Evolutionary conservation across 306 rosid species (phyloP), one percentile per base, ranked within the genome.

Genomic region (Cicer chorassanicum): DNA sequence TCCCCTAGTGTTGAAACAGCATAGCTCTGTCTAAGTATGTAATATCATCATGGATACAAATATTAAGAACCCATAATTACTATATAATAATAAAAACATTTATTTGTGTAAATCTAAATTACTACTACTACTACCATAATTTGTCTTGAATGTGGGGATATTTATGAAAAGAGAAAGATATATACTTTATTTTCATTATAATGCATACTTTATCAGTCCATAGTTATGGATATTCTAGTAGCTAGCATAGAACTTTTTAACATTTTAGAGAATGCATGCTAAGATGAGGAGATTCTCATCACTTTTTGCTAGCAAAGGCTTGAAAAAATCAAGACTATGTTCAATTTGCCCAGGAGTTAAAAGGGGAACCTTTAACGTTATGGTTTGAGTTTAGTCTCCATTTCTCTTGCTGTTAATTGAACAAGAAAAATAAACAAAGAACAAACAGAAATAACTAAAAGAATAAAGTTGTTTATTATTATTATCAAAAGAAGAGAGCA

Each of bases 1-100:
- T 4, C 89, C 13, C 39, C 89, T 48, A 76, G 56, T 77, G 5
- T 29, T 29, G 73, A 82, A 69, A 85, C 76, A 50, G 64, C 83
- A 24, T 68, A 75, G 57, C 10, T 45, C 4, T 53, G 34, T 19
- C 18, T 66, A 34, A 21, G 57, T 67, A 45, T 44, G 8, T 64
- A 16, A 38, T 38, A 34, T 12, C 9, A 21, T 63, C 49, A 64
- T 67, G 57, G 72, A 46, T 46, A 29, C 21, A 42, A 29, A 29
- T 0, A 42, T 5, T 60, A 60, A 60, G 65, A 65, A 67, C 42
- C 19, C 3, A 36, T 13, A 15, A 16, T 9, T 8, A 54, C 0
- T 1, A 64, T 64, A 29, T 29, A 29, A 0, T 29, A 64, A 64
- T 40, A 64, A 64, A 64, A 64, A 40, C 1, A 8, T 60, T 82